Percentiles rank a stretch among this genome's conserved stretches.
Evolutionary conservation across 176 grass and related monocot genomes (phyloP).

Genomic region (Tillandsia fasciculata): DNA sequence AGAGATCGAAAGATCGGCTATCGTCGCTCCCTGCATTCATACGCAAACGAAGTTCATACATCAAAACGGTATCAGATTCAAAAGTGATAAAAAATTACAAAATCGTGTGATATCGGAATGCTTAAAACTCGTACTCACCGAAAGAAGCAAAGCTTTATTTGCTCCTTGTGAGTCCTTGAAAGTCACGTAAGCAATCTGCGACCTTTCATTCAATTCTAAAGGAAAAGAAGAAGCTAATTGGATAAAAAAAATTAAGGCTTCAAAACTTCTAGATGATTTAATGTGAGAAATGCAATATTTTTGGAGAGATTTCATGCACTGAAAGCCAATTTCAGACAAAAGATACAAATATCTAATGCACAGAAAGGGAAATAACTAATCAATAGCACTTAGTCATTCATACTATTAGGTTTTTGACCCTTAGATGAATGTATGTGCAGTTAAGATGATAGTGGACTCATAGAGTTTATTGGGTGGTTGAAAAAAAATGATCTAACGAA

Average conservation of each 20-base stretch:
- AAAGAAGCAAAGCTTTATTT: conserved; percentile 34
- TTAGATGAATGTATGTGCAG: too few relatives aligned
- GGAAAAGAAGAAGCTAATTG: background rate
- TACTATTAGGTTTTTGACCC: too few relatives aligned
- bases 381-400: too few relatives aligned
- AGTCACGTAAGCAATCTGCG: conserved; percentile 36
- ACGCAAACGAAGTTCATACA: background rate
- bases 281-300: too few relatives aligned
- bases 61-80: background rate
- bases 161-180: conserved; percentile 44
- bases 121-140: conserved; percentile 15
- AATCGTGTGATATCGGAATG: background rate
- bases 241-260: background rate
- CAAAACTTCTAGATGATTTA: too few relatives aligned
- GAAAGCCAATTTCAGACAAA: background rate
- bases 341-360: background rate
- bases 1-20: conserved; percentile 28
- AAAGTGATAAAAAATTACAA: background rate
- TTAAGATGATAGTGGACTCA: too few relatives aligned
- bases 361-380: background rate
- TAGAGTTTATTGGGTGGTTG: too few relatives aligned
- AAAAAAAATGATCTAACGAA: too few relatives aligned
- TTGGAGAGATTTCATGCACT: too few relatives aligned
- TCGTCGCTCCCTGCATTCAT: conserved; percentile 30
- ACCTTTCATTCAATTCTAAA: conserved; percentile 14